Evolutionary conservation across 2,329 filamentous ascomycete species (phyloP), one percentile per base, ranked within the genome.

Genomic region (Podosphaera xanthii): DNA sequence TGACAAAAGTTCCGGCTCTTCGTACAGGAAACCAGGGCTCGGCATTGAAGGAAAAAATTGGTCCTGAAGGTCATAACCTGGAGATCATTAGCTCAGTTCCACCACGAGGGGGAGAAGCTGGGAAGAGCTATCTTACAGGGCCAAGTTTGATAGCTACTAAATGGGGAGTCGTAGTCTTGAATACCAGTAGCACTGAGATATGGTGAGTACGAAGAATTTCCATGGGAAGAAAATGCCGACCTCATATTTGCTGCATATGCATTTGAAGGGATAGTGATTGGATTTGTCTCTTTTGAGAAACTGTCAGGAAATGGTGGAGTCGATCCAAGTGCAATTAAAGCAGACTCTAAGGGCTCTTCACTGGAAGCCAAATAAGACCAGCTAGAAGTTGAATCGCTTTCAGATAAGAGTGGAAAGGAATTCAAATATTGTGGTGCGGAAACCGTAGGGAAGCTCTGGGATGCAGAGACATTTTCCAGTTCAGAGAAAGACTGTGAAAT

Each of bases 81-180:
- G 42, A 9, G 42, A 44, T 34, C 34, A 31, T 67, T 61, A 68
- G 63, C 60, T 44, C 22, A n/a, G 42, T 30, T 38, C 5, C n/a
- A 38, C 48, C 14, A n/a, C 22, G 9, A 35, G 22, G 22, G 30
- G 35, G 35, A 57, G 35, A 22, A 54, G 14, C 34, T 30, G 8
- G 9, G 44, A 33, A 57, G 22, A 48, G 4, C 40, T 59, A 66
- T 22, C 67, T 64, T 63, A 69, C 67, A 64, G 63, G 67, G 67
- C 67, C 67, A 69, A 36, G 66, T 69, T 48, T 66, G 33, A 57
- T 61, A 42, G 64, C 62, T 40, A 61, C 68, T 67, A 59, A 69
- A 69, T 46, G 64, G 61, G 53, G 62, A 52, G 58, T 69, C 67
- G 62, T 67, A 69, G 48, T 67, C 65, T 58, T 69, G 67, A 58